Evolutionary conservation across 305 asterid genomes (phyloP), one percentile per base, ranked within the genome.

Genomic region (Solanum hybrid): DNA sequence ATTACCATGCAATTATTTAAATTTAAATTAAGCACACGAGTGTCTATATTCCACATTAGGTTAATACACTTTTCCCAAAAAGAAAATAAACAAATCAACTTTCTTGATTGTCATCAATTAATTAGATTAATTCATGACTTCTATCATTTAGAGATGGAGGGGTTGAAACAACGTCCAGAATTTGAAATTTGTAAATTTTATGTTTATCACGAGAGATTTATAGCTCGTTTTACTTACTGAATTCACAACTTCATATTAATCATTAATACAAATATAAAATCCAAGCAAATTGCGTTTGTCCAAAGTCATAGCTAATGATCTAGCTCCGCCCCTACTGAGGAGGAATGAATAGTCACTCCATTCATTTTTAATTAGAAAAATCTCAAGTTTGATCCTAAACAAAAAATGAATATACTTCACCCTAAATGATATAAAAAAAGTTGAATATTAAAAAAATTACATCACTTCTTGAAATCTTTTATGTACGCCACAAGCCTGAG

Each of bases 101-200:
- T 85, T 11, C 22, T 85, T 61, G 8, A 61, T 32, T 32, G 45
- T 32, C 14, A 77, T 77, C 2, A 15, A 0, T 0, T 32, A 76
- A 31, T 31, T 1, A 14, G 7, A 76, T 76, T 76, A 76, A 76
- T 76, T 15, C 26, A 75, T 14, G 17, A 29, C 12, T 14, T 75
- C 9, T 27, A 3, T 2, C 3, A 27, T 29, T 70, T 72, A 72
- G 33, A 24, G 29, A n/a, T 2, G 10, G 5, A 0, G 1, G 12
- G 11, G 0, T 1, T 1, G 4, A 76, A 4, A 0, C 9, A 4
- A 0, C 4, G 5, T 0, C 2, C 3, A 76, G 0, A 76, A 31
- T 31, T 76, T 76, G 1, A 31, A 1, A 0, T 13, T 27, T 2
- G 15, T 73, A 10, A 76, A 76, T 70, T 70, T 6, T 14, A 29